Evolutionary conservation across 2,329 filamentous ascomycete genomes (phyloP).

Genomic region (Curvularia eragrostidis): DNA sequence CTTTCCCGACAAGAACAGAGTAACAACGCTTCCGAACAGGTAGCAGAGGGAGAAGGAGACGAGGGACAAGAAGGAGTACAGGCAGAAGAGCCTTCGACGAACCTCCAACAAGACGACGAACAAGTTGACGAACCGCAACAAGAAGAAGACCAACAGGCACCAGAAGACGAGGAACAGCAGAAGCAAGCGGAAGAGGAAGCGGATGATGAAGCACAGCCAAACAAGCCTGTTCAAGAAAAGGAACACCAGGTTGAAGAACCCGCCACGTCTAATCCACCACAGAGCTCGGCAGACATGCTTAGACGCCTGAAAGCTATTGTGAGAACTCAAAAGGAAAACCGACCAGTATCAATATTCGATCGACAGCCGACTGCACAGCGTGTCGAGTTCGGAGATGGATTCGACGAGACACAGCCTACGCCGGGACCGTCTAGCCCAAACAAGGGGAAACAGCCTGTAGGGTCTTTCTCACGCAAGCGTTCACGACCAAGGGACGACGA

Average conservation of each 20-base stretch:
- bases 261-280: conserved; percentile 26
- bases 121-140: conserved; percentile 20
- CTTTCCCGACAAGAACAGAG: conserved; percentile 14
- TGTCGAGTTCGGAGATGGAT: conserved; percentile 50
- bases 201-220: conserved; percentile 8
- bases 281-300: conserved; percentile 30
- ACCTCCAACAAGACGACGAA: conserved; percentile 16
- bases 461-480: conserved; percentile 35
- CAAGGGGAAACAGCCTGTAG: conserved; percentile 39
- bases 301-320: conserved; percentile 26
- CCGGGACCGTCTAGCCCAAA: conserved; percentile 31
- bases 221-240: conserved; percentile 11
- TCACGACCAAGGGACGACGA: conserved; percentile 35
- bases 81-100: conserved; percentile 7
- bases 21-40: conserved; percentile 9
- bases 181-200: not conserved
- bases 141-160: conserved; percentile 10
- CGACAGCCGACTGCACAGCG: conserved; percentile 49
- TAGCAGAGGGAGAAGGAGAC: not conserved
- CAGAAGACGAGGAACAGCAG: conserved; percentile 14
- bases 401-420: conserved; percentile 38
- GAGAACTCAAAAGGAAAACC: conserved; percentile 46
- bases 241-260: conserved; percentile 16
- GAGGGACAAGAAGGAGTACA: conserved; percentile 1
- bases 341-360: conserved; percentile 47